Base-by-base conservation (phyloP, 1,284 basidiomycete species). In the Athelia sp. region DNA sequence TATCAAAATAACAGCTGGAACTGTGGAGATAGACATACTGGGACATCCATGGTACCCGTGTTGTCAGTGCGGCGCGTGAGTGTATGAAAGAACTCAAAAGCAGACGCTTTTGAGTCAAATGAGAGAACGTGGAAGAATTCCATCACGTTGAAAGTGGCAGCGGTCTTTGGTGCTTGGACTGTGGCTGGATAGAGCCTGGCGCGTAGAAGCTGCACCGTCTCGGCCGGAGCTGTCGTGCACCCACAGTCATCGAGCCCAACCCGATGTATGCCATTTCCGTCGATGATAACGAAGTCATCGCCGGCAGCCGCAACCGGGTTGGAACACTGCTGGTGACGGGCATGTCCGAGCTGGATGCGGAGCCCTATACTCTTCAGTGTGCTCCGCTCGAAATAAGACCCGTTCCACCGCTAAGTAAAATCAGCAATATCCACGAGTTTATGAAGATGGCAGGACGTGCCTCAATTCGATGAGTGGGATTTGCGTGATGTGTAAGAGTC, bases 391-490 rank as follows among this genome's bases (percentile, higher is more conserved):
- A 44, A 44, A 26, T n/a, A 23, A 4, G 18, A 22, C 19, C 43
- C 43, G 10, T 22, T 44, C 43, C 43, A 44, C 8, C 36, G 36
- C 43, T 44, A 13, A 6, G 11, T 8, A 22, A 4, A n/a, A 4
- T 15, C 11, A 26, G 23, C 11, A 22, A 23, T 9, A 22, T 26
- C 17, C 8, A n/a, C 6, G 36, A 29, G 26, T 6, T 6, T 4
- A 29, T 29, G 13, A 13, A 26, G 10, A 8, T 4, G 24, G 22
- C 4, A 4, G 10, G 4, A 44, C 43, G 6, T 26, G 23, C 43
- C 43, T 44, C 43, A n/a, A 44, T 44, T n/a, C 18, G 21, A 26
- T 44, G 21, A 23, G 22, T n/a, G 18, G 43, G 43, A 26, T 44
- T 22, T 9, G 9, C 8, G 9, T 15, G n/a, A 21, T 44, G 43